Evolutionary conservation across 2,329 filamentous ascomycete genomes (phyloP).

Genomic region (Berkeleyomyces basicola): DNA sequence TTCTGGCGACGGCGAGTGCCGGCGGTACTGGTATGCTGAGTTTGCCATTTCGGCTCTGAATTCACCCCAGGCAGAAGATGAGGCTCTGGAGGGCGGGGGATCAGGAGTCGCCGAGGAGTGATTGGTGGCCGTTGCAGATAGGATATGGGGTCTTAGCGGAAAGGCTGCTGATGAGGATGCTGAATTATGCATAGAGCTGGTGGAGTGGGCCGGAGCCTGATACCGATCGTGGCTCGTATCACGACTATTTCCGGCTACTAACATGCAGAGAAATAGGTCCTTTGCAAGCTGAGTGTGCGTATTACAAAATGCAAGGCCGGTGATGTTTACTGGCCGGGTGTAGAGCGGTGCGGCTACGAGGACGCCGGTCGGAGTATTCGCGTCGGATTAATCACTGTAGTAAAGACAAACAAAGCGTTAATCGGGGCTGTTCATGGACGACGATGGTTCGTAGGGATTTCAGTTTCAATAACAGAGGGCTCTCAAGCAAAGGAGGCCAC

Average conservation of each 20-base stretch:
- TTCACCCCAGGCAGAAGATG: neutral
- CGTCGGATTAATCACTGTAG: neutral
- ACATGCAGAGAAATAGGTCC: neutral
- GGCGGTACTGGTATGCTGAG: slow-evolving; percentile 2
- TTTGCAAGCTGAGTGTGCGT: neutral
- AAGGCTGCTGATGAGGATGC: slow-evolving; percentile 1
- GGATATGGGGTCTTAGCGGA: neutral
- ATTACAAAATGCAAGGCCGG: neutral
- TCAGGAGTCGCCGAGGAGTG: neutral
- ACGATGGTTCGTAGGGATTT: neutral
- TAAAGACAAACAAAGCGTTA: neutral
- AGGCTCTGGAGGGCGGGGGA: neutral
- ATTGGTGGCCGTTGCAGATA: neutral
- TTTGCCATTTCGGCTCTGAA: slow-evolving; percentile 5
- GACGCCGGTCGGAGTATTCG: neutral
- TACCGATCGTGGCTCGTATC: neutral
- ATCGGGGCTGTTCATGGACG: neutral
- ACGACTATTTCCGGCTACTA: neutral
- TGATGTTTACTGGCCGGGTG: neutral
- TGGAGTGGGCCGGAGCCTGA: slow-evolving; percentile 1
- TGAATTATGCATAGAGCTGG: neutral
- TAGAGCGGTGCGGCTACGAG: neutral
- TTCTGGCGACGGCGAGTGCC: slow-evolving; percentile 10
- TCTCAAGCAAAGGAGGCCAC: neutral
- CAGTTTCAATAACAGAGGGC: neutral